phyloP scores from a whole-genome alignment of 1,284 basidiomycete genomes.

The Xerocomus nothofagi region DNA sequence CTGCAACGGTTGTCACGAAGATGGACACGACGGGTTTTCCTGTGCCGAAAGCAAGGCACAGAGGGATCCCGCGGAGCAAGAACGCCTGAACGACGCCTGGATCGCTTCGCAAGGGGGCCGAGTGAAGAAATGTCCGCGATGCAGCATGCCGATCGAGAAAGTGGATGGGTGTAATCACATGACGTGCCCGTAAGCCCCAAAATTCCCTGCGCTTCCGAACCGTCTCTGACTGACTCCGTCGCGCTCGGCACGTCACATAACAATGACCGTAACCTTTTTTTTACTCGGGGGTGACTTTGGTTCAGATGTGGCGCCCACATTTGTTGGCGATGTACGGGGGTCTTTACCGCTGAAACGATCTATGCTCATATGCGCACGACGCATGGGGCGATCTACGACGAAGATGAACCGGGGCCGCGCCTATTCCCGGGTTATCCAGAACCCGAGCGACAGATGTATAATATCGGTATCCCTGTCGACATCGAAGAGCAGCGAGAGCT shows the following conservation, averaged over 20 bases:
- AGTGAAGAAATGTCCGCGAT: conserved; percentile 43
- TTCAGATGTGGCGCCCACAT: conserved; percentile 50
- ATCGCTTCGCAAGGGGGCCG: conserved; percentile 31
- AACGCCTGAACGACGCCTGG: conserved; percentile 48
- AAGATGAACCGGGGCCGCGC: too few species aligned
- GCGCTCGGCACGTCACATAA: too few species aligned
- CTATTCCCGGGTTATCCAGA: too few species aligned
- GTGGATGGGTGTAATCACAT: conserved; percentile 58
- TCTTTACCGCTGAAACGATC: conserved; percentile 38
- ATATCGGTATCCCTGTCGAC: conserved; percentile 16
- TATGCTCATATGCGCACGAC: conserved; percentile 49
- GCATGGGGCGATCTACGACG: conserved; percentile 44
- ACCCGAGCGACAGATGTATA: too few species aligned
- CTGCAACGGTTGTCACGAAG: conserved; percentile 52
- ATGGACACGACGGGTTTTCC: conserved; percentile 51
- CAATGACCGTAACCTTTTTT: too few species aligned
- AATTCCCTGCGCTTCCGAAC: neutral
- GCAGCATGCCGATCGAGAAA: conserved; percentile 49
- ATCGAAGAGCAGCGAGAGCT: conserved; percentile 26
- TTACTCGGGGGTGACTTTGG: too few species aligned
- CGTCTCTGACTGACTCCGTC: neutral
- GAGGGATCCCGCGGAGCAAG: conserved; percentile 41
- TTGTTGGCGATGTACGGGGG: conserved; percentile 52
- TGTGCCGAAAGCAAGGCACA: conserved; percentile 43
- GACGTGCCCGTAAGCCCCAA: conserved; percentile 38